Conservation (phyloP, 1,139 yeast genomes). For the Kodamaea plutei region DNA sequence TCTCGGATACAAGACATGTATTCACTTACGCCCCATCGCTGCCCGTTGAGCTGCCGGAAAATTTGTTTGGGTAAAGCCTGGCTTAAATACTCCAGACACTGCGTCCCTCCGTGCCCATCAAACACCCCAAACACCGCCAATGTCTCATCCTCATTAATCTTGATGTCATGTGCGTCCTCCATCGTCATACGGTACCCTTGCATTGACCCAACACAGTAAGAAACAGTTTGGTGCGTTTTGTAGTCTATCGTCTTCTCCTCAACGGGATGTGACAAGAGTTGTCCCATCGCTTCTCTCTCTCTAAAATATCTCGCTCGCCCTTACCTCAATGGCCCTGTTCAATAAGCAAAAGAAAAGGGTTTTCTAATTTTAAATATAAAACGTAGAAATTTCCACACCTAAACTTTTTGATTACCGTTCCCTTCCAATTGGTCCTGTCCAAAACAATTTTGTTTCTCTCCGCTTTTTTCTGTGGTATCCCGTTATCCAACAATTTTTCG, state of each 20-base stretch:
- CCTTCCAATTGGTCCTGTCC: too few species aligned
- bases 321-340: too few species aligned
- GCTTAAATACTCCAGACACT: constrained; percentile 53
- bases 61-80: constrained; percentile 37
- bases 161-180: constrained; percentile 70
- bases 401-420: too few species aligned
- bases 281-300: constrained; percentile 74
- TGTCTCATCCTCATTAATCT: constrained; percentile 37
- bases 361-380: too few species aligned
- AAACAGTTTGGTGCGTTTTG: constrained; percentile 39
- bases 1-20: constrained; percentile 42
- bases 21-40: constrained; percentile 9
- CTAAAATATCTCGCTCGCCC: too few species aligned
- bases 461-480: constrained; percentile 1
- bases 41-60: constrained; percentile 24
- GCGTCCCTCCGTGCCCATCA: constrained; percentile 78
- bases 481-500: constrained; percentile 1
- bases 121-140: constrained; percentile 67
- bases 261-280: constrained; percentile 68
- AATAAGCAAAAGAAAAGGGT: too few species aligned
- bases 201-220: constrained; percentile 70
- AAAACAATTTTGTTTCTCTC: too few species aligned
- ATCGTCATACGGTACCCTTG: constrained; percentile 74
- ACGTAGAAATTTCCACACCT: too few species aligned
- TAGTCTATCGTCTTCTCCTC: constrained; percentile 60